Evolutionary conservation across 2,329 filamentous ascomycete species (phyloP), one percentile per base, ranked within the genome.

Genomic region (Fusarium subtropicale): DNA sequence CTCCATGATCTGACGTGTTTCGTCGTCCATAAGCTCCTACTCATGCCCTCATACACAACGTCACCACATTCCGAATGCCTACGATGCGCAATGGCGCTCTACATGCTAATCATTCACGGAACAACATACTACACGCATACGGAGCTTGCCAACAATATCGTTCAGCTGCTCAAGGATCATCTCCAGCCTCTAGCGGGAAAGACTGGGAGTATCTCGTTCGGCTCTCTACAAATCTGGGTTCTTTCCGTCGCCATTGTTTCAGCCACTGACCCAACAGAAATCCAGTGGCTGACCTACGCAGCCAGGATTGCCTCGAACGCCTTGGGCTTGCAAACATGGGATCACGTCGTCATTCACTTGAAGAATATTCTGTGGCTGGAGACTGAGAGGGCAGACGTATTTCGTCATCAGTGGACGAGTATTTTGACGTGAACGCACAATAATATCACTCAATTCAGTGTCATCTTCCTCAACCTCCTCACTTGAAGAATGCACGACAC

Each of bases 1-100:
- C 79, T 88, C 1, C 86, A 88, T 60, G 86, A 88, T 56, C 76
- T 88, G 2, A 84, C 84, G 8, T 86, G 84, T 52, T 88, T 85
- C 66, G 81, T 85, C 24, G 75, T 88, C 1, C 86, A 88, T 61
- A 79, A 80, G 24, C 77, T 88, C 1, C 62, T 88, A 1, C 71
- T 77, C 4, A 42, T 66, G 4, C 55, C 67, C 2, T 48, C 65
- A 6, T 28, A 60, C 41, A 70, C 9, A 3, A 60, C 31, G 5
- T 45, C 47, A 2, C 50, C 56, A 8, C 50, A 60, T 11, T 72
- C 81, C 0, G 82, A 86, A 68, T 82, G 77, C 56, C 55, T 87
- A n/a, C 84, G 85, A 11, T 82, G 81, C 55, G 80, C 80, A 5
- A 76, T 82, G 2, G 73, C 82, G 1, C 78, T 87, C 0, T 87